Conservation (phyloP, 176 grass and related monocot genomes). For the Carex parvula region DNA sequence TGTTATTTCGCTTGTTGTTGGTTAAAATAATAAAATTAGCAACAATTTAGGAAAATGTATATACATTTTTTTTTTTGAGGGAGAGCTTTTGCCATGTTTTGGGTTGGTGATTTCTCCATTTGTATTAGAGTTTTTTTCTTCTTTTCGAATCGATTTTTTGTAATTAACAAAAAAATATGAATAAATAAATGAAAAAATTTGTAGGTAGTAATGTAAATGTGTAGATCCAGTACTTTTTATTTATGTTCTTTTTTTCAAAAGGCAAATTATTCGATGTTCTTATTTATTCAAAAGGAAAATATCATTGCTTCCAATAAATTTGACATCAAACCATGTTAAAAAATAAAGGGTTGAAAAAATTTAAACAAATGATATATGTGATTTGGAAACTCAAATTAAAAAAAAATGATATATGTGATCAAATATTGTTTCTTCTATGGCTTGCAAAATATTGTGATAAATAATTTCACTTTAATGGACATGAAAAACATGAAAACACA, state of each 20-base stretch:
- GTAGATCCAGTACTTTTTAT: not conserved
- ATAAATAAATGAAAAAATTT: not conserved
- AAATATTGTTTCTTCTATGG: too few relatives aligned
- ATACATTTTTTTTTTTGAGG: not conserved
- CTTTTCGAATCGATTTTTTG: not conserved
- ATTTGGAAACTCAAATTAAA: too few relatives aligned
- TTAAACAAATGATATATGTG: too few relatives aligned
- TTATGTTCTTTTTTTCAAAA: not conserved
- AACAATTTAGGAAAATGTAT: not conserved
- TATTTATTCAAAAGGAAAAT: not conserved
- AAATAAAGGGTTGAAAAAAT: too few relatives aligned
- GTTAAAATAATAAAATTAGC: slow-evolving; percentile 13
- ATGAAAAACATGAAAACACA: too few relatives aligned
- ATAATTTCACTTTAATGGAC: too few relatives aligned
- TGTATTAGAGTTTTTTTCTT: not conserved
- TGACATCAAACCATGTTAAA: too few relatives aligned
- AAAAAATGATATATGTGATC: too few relatives aligned
- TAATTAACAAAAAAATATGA: not conserved
- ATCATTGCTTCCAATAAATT: too few relatives aligned
- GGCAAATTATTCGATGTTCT: not conserved
- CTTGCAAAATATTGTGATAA: too few relatives aligned
- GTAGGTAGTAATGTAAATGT: not conserved
- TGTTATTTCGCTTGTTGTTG: slow-evolving; percentile 10
- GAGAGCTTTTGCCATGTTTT: slow-evolving; percentile 15
- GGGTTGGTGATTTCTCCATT: slow-evolving; percentile 6